Evolutionary conservation across 1,284 basidiomycete genomes (phyloP).

Genomic region (Sparassis latifolia): DNA sequence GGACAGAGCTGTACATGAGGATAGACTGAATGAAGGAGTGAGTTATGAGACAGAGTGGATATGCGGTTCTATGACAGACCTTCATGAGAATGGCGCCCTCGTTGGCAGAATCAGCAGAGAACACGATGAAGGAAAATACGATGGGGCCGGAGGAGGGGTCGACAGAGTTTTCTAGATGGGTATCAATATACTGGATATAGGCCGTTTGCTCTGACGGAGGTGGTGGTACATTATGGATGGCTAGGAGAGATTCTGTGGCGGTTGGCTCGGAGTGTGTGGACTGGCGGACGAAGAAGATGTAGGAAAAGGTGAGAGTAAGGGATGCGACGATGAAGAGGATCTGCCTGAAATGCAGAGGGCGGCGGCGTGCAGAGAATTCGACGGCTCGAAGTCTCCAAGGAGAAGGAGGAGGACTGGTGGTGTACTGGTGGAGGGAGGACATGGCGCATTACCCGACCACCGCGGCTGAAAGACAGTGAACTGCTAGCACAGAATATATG

Average conservation of each 20-base stretch:
- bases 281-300: constrained; percentile 7
- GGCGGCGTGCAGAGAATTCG: constrained; percentile 8
- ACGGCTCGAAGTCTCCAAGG: constrained; percentile 10
- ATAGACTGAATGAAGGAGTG: constrained; percentile 29
- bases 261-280: neutral
- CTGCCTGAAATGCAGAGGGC: constrained; percentile 11
- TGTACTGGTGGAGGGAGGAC: constrained; percentile 10
- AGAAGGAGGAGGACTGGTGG: constrained; percentile 4
- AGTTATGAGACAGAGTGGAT: neutral
- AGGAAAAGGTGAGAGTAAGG: constrained; percentile 9
- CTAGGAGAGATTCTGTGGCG: neutral
- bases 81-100: constrained; percentile 42
- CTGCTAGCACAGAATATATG: neutral
- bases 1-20: constrained; percentile 36
- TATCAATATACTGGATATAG: constrained; percentile 2
- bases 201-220: neutral
- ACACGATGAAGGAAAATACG: constrained; percentile 40
- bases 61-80: constrained; percentile 20
- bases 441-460: constrained; percentile 5
- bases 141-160: constrained; percentile 22
- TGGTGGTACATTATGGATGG: neutral
- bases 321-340: constrained; percentile 7
- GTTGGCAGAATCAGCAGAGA: constrained; percentile 34
- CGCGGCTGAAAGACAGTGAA: neutral
- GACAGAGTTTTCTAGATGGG: neutral